These are phyloP conservation scores for Pseudogymnoascus sp. DNA, from an alignment of 2,329 filamentous ascomycete genomes.

Conservation along the genomic window DNA sequence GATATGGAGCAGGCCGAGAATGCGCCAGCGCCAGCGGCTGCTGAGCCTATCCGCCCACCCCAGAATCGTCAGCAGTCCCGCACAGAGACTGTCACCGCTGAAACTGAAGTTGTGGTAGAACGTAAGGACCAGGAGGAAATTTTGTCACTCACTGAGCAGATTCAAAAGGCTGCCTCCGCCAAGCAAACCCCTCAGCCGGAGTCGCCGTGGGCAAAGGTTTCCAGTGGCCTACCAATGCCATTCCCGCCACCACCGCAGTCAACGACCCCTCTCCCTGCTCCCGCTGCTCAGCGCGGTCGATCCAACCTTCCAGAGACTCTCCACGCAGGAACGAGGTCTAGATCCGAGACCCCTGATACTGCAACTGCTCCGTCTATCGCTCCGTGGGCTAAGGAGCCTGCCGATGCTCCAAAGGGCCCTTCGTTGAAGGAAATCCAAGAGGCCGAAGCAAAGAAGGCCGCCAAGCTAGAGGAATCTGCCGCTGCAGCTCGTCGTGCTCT, in stretches of 20 bases:
- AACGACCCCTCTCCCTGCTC: constrained; percentile 76
- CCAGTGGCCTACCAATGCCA: constrained; percentile 66
- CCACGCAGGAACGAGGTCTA: constrained; percentile 43
- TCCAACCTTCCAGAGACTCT: constrained; percentile 75
- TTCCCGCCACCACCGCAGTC: constrained; percentile 62
- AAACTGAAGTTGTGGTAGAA: constrained; percentile 8
- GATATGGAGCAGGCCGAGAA: constrained; percentile 42
- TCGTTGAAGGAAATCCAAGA: constrained; percentile 96
- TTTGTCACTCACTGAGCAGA: constrained; percentile 73
- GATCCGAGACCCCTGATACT: constrained; percentile 66
- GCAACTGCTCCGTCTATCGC: constrained; percentile 60
- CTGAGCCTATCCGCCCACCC: constrained; percentile 22
- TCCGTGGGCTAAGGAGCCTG: constrained; percentile 87
- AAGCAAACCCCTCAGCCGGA: constrained; percentile 45
- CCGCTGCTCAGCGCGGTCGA: constrained; percentile 74
- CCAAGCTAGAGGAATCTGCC: constrained; percentile 76
- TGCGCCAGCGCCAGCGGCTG: constrained; percentile 26
- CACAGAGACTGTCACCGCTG: constrained; percentile 16
- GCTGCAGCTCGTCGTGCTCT: constrained; percentile 68
- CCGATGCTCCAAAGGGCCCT: constrained; percentile 69
- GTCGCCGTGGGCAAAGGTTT: constrained; percentile 51
- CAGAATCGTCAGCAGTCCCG: constrained; percentile 17
- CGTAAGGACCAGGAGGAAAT: constrained; percentile 33
- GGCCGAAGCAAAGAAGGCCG: constrained; percentile 85
- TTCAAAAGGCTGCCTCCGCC: constrained; percentile 63